Base-by-base conservation (phyloP, 352 stramenopile species). In the Pythium monospermum region DNA sequence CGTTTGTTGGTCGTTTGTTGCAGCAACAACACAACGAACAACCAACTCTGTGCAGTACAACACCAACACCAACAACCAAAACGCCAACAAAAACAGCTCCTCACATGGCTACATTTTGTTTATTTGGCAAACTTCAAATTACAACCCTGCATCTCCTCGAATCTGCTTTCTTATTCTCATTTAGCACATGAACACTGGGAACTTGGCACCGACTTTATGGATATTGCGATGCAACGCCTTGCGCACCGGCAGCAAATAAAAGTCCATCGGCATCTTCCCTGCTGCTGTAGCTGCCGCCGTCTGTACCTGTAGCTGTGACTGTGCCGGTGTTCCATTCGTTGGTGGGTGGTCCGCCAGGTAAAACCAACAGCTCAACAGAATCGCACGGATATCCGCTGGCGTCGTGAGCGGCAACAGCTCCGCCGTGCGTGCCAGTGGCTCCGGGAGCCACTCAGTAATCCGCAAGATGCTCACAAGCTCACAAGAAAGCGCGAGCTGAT, bases 311-410 rank as follows among this genome's bases (percentile, higher is more conserved):
- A 50, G 27, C 45, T 59, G 3, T 35, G 53, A 18, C 62, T 59
- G 1, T 48, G 62, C 0, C 12, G 46, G 11, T n/a, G 32, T 40
- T 7, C 28, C 6, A 19, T 30, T 49, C 12, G 30, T 49, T 6
- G 83, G 83, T 7, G 83, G 80, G 25, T 90, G 74, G 42, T 93
- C 81, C 1, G 73, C 72, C 37, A 93, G 68, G 54, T 84, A 93
- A 51, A 87, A 88, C 83, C 83, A 93, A 53, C 79, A 87, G 57
- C 76, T 86, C 30, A 90, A 88, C 32, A 93, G 70, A 48, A 93
- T 87, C 1, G 62, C 64, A 21, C 83, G 80, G 31, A 91, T 85
- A 35, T 93, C 83, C 6, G 66, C 66, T 0, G 83, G 73, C 12
- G 73, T 79, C 1, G 81, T 85, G 28, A 87, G 39, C 13, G 79